Base-by-base conservation (phyloP, 2,329 filamentous ascomycete species). In the Aspergillus texensis region DNA sequence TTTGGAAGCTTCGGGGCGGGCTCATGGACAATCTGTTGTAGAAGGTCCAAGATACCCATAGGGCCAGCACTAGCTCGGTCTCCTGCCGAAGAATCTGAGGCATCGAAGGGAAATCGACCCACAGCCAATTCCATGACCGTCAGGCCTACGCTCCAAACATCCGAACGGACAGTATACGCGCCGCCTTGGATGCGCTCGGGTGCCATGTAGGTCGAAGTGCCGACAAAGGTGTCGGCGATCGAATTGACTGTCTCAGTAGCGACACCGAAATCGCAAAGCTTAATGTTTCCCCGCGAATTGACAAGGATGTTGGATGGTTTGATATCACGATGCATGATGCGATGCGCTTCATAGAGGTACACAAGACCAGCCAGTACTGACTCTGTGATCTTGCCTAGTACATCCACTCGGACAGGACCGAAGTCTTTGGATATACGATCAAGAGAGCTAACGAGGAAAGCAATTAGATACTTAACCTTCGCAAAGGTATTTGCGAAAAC, bases 321-420 rank as follows among this genome's bases (percentile, higher is more conserved):
- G 82, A 99, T 96, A 77, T 99, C 95, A 79, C 95, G 89, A 78
- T 99, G 95, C 94, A 99, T 98, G 77, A 99, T 99, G 74, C 95
- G 92, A 77, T 98, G 94, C 70, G 92, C 92, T 70, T 91, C 90
- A 81, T 98, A 99, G 56, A 99, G 90, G 75, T 99, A 99, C 39
- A 93, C 94, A 64, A 99, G 85, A 14, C 95, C 95, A 56, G 92
- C 94, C 5, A 99, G 86, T 6, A 96, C 94, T 5, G 94, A 94
- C 82, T 97, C 95, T 60, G 95, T 94, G 71, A 99, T 98, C 81
- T 99, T 99, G 64, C 95, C 95, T 6, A 99, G 85, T 0, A 99
- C 94, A 76, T 98, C 95, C 60, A 99, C 94, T 61, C 95, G 91
- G 61, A 99, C 89, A 0, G 95, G 95, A 4, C 95, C 95, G 74